A percentile compares a stretch with the other conserved stretches of the same genome.
phyloP scores from a whole-genome alignment of 495 filamentous ascomycete species.

The Hypomontagnella submonticulosa region DNA sequence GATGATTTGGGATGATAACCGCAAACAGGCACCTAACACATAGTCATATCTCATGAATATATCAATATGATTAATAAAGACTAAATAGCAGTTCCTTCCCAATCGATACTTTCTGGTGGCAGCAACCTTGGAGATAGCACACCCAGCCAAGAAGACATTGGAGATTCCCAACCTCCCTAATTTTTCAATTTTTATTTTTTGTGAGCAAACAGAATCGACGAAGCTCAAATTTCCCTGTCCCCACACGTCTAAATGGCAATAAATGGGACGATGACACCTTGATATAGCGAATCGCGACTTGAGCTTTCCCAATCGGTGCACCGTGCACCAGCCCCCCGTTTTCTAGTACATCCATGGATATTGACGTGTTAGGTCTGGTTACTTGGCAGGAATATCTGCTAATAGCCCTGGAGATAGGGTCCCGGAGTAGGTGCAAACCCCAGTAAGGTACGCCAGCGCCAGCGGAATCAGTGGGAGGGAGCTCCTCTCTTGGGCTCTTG shows the following conservation, averaged over 20 bases:
- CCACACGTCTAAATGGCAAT: constrained; percentile 24
- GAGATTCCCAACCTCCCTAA: constrained; percentile 7
- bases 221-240: constrained; percentile 21
- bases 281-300: constrained; percentile 23
- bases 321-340: constrained; percentile 17
- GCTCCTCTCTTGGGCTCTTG: no score
- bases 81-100: no score
- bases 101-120: no score
- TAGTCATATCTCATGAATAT: no score
- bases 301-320: constrained; percentile 25
- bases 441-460: no score
- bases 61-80: no score
- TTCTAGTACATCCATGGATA: constrained; percentile 1
- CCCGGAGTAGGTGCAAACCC: no score
- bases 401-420: no score
- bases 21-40: no score
- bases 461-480: no score
- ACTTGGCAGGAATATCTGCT: constrained; percentile 4
- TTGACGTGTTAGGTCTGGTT: constrained; percentile 12
- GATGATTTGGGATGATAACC: no score
- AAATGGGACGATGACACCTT: constrained; percentile 40
- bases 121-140: no score
- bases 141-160: background rate
- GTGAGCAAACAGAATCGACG: constrained; percentile 1
- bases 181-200: constrained; percentile 13